A percentile compares a stretch with the other conserved stretches of the same genome.
Conservation (phyloP, 176 grass and related monocot genomes). For the Zea mays region DNA sequence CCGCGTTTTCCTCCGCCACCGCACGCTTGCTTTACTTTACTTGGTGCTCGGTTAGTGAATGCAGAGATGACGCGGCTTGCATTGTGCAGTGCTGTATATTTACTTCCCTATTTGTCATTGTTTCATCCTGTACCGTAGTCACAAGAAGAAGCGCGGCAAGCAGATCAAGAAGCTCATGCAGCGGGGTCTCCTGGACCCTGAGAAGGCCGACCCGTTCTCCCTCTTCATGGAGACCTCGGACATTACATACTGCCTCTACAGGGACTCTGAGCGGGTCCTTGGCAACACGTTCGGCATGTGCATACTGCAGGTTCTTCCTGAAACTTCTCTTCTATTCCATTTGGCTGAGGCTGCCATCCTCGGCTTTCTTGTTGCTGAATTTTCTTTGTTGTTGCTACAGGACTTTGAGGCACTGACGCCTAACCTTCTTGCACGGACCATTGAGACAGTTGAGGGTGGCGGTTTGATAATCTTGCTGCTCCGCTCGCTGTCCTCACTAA, state of each 20-base stretch:
- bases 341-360: constrained; percentile 16
- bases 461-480: constrained; percentile 86
- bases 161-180: constrained; percentile 93
- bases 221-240: constrained; percentile 80
- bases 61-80: neutral
- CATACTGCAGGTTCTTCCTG: constrained; percentile 71
- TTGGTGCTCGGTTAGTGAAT: neutral
- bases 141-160: constrained; percentile 87
- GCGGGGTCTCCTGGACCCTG: constrained; percentile 82
- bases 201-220: constrained; percentile 87
- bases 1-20: neutral
- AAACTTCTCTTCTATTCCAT: neutral
- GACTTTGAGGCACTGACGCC: constrained; percentile 94
- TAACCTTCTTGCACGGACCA: constrained; percentile 83
- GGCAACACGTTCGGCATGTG: constrained; percentile 99
- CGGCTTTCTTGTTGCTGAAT: neutral
- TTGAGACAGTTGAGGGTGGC: constrained; percentile 89
- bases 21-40: neutral
- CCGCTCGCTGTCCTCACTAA: constrained; percentile 78
- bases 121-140: constrained; percentile 42
- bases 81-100: neutral
- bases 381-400: constrained; percentile 37
- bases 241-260: constrained; percentile 89
- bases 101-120: neutral
- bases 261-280: constrained; percentile 80